A percentile compares a stretch with the other conserved stretches of the same genome.
phyloP scores from a whole-genome alignment of 2,329 filamentous ascomycete genomes.

The Bipolaris victoriae region DNA sequence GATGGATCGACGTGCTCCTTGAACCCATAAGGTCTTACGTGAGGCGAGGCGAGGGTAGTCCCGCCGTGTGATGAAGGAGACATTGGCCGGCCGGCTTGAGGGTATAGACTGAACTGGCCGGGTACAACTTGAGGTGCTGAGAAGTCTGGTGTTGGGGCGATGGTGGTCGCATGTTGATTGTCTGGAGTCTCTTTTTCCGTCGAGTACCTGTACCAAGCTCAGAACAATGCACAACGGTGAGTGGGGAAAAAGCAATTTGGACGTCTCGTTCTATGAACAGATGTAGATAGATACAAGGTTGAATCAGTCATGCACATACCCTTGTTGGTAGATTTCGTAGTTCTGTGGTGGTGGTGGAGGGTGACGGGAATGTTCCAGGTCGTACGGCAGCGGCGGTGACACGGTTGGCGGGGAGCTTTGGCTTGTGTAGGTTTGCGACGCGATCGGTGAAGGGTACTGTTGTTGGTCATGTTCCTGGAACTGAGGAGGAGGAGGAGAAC shows the following conservation, averaged over 20 bases:
- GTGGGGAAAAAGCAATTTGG: neutral
- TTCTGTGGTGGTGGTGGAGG: conserved; percentile 6
- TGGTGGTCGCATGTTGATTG: conserved; percentile 10
- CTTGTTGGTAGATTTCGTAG: conserved; percentile 20
- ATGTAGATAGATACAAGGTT: neutral
- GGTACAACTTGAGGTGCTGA: conserved; percentile 32
- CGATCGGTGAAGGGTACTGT: conserved; percentile 18
- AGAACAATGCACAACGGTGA: conserved; percentile 3
- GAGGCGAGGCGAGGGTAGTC: conserved; percentile 24
- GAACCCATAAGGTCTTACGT: conserved; percentile 28
- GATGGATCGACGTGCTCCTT: conserved; percentile 33
- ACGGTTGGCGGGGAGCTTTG: conserved; percentile 22
- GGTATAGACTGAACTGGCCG: conserved; percentile 23
- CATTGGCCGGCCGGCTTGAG: conserved; percentile 19
- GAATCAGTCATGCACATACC: conserved; percentile 17
- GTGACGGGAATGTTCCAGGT: conserved; percentile 21
- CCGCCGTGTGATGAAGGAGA: conserved; percentile 28
- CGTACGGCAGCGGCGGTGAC: conserved; percentile 25
- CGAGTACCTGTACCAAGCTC: conserved; percentile 21
- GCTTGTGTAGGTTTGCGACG: conserved; percentile 13
- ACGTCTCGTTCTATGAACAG: neutral
- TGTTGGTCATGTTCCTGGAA: conserved; percentile 30
- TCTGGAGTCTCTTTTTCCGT: conserved; percentile 32
- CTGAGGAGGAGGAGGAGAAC: conserved; percentile 27
- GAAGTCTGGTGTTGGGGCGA: conserved; percentile 28